These are phyloP conservation scores for Nepenthes alata DNA, from an alignment of 179 eudicot genomes.

Conservation along the genomic window DNA sequence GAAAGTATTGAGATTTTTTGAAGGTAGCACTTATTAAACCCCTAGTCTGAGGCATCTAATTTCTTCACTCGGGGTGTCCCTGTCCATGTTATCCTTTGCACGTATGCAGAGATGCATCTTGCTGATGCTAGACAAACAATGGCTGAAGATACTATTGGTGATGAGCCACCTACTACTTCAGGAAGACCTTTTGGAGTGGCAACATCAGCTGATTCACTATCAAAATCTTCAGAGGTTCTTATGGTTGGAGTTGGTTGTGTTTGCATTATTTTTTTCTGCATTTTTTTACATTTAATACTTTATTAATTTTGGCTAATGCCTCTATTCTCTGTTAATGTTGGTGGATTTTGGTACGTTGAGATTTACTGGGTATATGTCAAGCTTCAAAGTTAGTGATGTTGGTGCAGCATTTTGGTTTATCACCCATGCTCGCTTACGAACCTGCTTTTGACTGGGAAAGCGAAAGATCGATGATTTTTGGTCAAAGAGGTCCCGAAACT, in stretches of 20 bases:
- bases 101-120: constrained; percentile 69
- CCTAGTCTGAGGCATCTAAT: neutral
- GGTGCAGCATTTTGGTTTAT: constrained; percentile 80
- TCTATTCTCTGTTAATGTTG: neutral
- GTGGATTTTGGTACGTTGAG: neutral
- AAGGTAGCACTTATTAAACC: neutral
- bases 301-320: neutral
- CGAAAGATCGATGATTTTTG: constrained; percentile 86
- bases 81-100: constrained; percentile 6
- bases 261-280: neutral
- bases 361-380: neutral
- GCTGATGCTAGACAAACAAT: constrained; percentile 65
- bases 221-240: constrained; percentile 26
- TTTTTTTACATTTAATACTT: neutral
- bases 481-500: constrained; percentile 75
- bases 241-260: neutral
- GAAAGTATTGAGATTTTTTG: no score
- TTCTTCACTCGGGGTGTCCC: neutral
- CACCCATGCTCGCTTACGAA: constrained; percentile 92
- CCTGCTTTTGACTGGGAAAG: constrained; percentile 98
- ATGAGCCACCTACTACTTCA: constrained; percentile 79
- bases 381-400: constrained; percentile 3
- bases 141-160: constrained; percentile 58
- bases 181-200: constrained; percentile 64
- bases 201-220: constrained; percentile 19